A percentile compares a stretch with the other conserved stretches of the same genome.
Evolutionary conservation across 2,329 filamentous ascomycete species (phyloP).

Genomic region (Raffaelea arxii): DNA sequence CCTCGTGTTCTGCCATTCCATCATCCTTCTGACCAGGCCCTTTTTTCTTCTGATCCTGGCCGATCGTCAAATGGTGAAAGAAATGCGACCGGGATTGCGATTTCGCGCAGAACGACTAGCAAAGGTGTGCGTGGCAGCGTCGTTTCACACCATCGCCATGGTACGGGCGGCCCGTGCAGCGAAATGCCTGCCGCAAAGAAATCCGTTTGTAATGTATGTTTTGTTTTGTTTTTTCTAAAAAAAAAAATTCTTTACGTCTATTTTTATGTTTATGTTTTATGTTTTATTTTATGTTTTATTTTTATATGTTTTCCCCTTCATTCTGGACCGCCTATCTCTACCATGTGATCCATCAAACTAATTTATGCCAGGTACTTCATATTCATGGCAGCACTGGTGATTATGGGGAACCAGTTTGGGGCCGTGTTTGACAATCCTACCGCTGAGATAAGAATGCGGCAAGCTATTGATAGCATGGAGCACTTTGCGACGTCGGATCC

Average conservation of each 20-base stretch:
- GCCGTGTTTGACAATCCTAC: constrained; percentile 34
- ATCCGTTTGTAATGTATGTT: constrained; percentile 48
- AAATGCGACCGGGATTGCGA: constrained; percentile 22
- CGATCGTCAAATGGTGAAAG: background rate
- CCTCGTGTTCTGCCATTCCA: constrained; percentile 51
- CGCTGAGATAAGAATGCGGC: constrained; percentile 28
- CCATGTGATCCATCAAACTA: constrained; percentile 7
- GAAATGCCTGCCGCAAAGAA: constrained; percentile 37
- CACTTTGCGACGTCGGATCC: no score
- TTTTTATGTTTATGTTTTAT: constrained; percentile 48
- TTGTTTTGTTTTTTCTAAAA: background rate
- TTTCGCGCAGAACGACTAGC: constrained; percentile 28
- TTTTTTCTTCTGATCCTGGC: constrained; percentile 49
- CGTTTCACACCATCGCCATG: constrained; percentile 38
- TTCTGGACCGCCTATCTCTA: background rate
- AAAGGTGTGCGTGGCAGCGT: constrained; percentile 39
- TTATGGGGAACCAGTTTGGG: constrained; percentile 48
- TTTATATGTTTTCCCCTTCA: background rate
- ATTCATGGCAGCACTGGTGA: constrained; percentile 43
- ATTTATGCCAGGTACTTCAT: constrained; percentile 38
- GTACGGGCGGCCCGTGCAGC: constrained; percentile 33
- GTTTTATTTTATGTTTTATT: constrained; percentile 14
- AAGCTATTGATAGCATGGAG: constrained; percentile 23
- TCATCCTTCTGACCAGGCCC: constrained; percentile 53
- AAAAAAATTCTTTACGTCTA: constrained; percentile 36